Base-by-base conservation (phyloP, 2,329 filamentous ascomycete genomes). In the Aciculosporium take region DNA sequence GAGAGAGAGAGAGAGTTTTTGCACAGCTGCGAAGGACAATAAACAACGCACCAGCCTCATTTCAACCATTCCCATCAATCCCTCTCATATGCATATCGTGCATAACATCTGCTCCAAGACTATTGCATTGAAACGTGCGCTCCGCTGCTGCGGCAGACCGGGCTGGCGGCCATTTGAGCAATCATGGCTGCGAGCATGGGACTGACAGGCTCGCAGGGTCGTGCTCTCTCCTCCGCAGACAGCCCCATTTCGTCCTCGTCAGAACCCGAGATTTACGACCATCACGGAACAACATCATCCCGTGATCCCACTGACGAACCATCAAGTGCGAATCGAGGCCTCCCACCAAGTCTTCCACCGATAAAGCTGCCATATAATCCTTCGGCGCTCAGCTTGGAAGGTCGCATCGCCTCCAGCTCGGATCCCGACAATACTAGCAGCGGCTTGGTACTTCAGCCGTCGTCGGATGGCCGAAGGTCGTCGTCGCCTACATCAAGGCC, bases 321-420 rank as follows among this genome's bases (percentile, higher is more conserved):
- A 41, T 66, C 68, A 35, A 67, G 67, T 49, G 67, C 71, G 48
- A 71, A 71, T 52, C 67, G 69, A 48, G 68, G 67, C 46, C 60
- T 72, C 47, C 67, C 63, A 51, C 72, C 64, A 50, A 61, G 67
- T 33, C 62, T 68, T 6, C 51, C 53, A 7, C 49, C 71, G 36
- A 66, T 60, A 48, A 45, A 24, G 21, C 56, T 71, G 24, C 54
- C 59, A 15, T 62, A 65, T 48, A 64, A 65, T 43, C 62, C 65
- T 9, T 70, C 69, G 4, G 62, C 62, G 24, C 52, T 65, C 29
- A 59, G 55, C 39, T 51, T 65, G 32, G 65, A 61, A 28, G 49
- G 42, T 41, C 49, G 45, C 41, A 48, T 51, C n/a, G 28, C 36
- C 29, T 33, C 27, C 37, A 40, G 12, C 40, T 37, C 24, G 36